A percentile compares a stretch with the other conserved stretches of the same genome.
These are phyloP conservation scores for Kodamaea kaohsiungensis DNA, from an alignment of 805 yeast species.

Conservation along the genomic window DNA sequence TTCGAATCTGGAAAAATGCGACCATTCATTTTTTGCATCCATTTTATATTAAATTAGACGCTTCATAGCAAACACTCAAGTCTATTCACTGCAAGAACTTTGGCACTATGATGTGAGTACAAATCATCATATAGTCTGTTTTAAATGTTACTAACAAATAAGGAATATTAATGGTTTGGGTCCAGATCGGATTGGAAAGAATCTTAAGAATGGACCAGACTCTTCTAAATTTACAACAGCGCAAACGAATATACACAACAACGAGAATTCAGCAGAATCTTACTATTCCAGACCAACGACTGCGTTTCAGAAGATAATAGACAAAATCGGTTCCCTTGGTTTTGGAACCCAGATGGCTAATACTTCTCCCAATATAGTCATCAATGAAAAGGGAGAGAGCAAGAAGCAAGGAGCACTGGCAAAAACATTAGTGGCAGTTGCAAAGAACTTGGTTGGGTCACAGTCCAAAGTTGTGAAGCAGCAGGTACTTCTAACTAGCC, in stretches of 20 bases:
- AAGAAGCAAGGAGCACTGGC: slow-evolving; percentile 5
- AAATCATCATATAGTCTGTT: not conserved
- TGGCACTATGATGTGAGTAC: not conserved
- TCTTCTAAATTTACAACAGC: slow-evolving; percentile 8
- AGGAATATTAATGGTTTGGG: not conserved
- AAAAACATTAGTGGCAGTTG: not conserved
- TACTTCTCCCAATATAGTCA: not conserved
- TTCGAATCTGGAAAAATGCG: slow-evolving; percentile 5
- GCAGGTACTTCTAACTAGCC: slow-evolving; percentile 40
- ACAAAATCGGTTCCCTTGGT: slow-evolving; percentile 15
- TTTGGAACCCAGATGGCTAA: not conserved
- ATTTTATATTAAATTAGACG: not conserved
- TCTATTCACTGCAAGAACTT: not conserved
- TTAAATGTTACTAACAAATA: not conserved
- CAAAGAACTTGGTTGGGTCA: not conserved
- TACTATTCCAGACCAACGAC: slow-evolving; percentile 22
- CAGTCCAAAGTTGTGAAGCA: slow-evolving; percentile 19
- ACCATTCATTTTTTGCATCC: slow-evolving; percentile 5
- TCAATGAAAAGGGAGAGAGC: slow-evolving; percentile 1
- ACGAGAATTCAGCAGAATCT: slow-evolving; percentile 13
- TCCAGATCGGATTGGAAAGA: not conserved
- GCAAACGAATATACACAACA: slow-evolving; percentile 8
- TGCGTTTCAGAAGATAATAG: slow-evolving; percentile 22
- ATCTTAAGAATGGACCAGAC: not conserved
- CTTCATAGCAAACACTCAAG: not conserved